Percentiles rank a stretch among this genome's conserved stretches.
These are phyloP conservation scores for Actinomortierella ambigua DNA, from an alignment of 371 early-diverging fungal genomes.

Conservation along the genomic window DNA sequence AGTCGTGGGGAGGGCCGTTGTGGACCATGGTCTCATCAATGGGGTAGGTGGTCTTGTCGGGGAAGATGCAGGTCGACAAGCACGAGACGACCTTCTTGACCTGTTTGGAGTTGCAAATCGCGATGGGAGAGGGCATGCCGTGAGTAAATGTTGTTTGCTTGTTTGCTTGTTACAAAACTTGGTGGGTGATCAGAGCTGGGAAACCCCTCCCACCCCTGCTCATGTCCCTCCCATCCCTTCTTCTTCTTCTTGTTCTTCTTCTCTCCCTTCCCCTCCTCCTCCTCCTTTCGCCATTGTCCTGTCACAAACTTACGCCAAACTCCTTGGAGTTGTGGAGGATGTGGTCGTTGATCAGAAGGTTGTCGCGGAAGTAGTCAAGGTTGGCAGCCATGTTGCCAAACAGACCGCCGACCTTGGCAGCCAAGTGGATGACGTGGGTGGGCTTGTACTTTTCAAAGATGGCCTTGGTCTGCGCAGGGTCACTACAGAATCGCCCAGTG, in stretches of 20 bases:
- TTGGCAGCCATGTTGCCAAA: conserved; percentile 88
- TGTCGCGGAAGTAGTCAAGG: conserved; percentile 79
- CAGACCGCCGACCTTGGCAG: conserved; percentile 88
- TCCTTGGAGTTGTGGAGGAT: conserved; percentile 69
- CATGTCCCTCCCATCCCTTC: too few species aligned
- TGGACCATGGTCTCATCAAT: conserved; percentile 92
- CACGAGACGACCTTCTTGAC: conserved; percentile 88
- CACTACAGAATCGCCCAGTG: conserved; percentile 59
- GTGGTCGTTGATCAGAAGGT: conserved; percentile 86
- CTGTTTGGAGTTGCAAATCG: conserved; percentile 27
- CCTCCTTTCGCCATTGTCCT: background rate
- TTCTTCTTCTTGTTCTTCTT: too few species aligned
- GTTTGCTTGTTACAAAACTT: too few species aligned
- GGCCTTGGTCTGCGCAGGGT: conserved; percentile 62
- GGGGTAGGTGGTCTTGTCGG: conserved; percentile 86
- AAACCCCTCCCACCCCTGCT: background rate
- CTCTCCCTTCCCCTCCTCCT: too few species aligned
- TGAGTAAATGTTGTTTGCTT: too few species aligned
- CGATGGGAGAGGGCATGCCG: too few species aligned
- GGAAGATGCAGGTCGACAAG: conserved; percentile 89
- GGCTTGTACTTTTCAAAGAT: conserved; percentile 82
- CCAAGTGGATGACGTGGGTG: conserved; percentile 85
- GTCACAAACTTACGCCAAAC: conserved; percentile 56
- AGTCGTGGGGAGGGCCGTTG: conserved; percentile 84
- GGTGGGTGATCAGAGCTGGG: too few species aligned